Evolutionary conservation across 768 basidiomycete genomes (phyloP), one percentile per base, ranked within the genome.

Genomic region (Crassisporium funariophilum): DNA sequence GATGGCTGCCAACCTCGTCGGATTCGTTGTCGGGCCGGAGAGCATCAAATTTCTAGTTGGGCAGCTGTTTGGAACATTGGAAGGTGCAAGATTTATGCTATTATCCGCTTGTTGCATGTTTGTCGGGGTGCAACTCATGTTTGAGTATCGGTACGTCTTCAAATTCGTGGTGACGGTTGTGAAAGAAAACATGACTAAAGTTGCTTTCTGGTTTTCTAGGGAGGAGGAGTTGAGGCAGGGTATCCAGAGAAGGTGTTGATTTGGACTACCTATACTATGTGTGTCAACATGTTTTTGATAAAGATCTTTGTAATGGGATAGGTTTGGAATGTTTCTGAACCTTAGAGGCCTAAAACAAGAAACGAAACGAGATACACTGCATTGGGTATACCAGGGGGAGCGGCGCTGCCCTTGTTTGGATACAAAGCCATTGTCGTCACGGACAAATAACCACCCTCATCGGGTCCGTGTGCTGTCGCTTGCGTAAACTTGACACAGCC

Each of bases 1-100:
- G 92, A 86, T 91, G 79, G 63, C 78, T 0, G 97, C 93, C 17
- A 98, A 99, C 65, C 78, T 98, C 8, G 84, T 98, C 3, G 97
- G 97, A 2, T 98, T 99, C 61, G 95, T 93, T 10, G 76, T 98
- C 36, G 95, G 95, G 2, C 70, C 81, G 0, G 91, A 97, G 4
- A 94, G 94, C 0, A 76, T 85, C 29, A 61, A 66, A 33, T 86
- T 86, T 61, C 80, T 98, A 63, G 62, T 81, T 4, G 50, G 64
- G 4, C 72, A 86, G 61, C 63, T 98, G 27, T 65, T 82, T 39
- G 80, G 81, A 4, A 84, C 80, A n/a, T 71, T 70, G 54, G 71
- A 79, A 62, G 95, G 94, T 5, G 47, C 87, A 31, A 65, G 64
- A 11, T 97, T 94, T 66, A 63, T 92, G 50, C 38, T 78, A 0